Base-by-base conservation (phyloP, 257 asterid species). In the Solanum rostratum region DNA sequence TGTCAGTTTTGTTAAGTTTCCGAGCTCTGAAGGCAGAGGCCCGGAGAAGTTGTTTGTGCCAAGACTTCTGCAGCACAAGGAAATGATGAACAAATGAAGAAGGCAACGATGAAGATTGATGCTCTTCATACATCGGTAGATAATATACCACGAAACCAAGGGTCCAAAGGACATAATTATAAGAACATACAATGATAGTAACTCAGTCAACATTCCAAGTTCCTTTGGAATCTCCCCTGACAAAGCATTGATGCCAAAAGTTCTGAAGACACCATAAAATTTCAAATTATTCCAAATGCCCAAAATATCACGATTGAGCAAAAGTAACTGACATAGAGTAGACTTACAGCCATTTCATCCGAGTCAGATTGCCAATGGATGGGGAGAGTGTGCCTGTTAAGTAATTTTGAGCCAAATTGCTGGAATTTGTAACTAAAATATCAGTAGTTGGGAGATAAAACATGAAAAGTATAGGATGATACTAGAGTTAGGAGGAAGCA, bases 21-120 rank as follows among this genome's bases (percentile, higher is more conserved):
- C 99, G 45, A 95, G 92, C 85, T 88, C 94, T 29, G 89, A 41
- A 79, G 97, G 99, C 74, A 95, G 86, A 86, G 97, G 86, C 33
- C 98, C 97, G 80, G 97, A 92, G 89, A 95, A 93, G 90, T 91
- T 93, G 89, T 95, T 93, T 62, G 92, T 87, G 83, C 91, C 54
- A 29, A 94, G 81, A 24, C 84, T 53, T 84, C 98, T 95, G 92
- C 79, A 37, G 78, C 63, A 15, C 55, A 84, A 65, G 66, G 30
- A 82, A 82, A 50, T 54, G 13, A 43, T 71, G 80, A 71, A 71
- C 10, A 45, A 73, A 49, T 49, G 82, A 20, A 49, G 45, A 76
- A 76, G 12, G 62, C 27, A 1, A 45, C 10, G 41, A 73, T 45
- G 81, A 74, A 74, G 59, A 66, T 66, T 37, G 78, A 49, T 76